Conservation (phyloP, 2,329 filamentous ascomycete genomes). For the Emericellopsis atlantica region DNA sequence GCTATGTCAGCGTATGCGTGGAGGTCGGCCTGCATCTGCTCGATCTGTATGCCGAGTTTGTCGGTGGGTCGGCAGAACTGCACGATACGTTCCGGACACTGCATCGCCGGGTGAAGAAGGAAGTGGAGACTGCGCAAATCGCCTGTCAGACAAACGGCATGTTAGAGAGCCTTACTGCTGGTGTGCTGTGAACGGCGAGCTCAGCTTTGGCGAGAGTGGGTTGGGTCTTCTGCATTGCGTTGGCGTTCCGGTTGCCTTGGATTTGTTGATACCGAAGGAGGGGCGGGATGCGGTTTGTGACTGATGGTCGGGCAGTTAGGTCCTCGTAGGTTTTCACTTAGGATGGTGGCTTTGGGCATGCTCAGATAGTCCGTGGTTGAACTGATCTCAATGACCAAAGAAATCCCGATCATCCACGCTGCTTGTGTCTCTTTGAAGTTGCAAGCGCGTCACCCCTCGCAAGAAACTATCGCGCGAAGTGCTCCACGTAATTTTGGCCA, state of each 20-base stretch:
- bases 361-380: no score
- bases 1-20: slow-evolving; percentile 67
- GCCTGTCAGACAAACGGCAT: slow-evolving; percentile 77
- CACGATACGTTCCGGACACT: slow-evolving; percentile 57
- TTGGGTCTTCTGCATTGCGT: slow-evolving; percentile 6
- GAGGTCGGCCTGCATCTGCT: slow-evolving; percentile 74
- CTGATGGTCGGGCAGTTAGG: no score
- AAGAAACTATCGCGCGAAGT: no score
- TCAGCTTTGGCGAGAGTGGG: neutral
- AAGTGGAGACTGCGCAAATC: slow-evolving; percentile 73
- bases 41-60: slow-evolving; percentile 75
- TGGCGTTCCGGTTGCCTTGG: slow-evolving; percentile 4
- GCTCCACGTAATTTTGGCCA: no score
- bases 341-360: no score
- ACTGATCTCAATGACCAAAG: no score
- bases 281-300: no score
- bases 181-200: slow-evolving; percentile 9
- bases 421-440: no score
- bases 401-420: no score
- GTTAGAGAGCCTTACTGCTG: slow-evolving; percentile 55
- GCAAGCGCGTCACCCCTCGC: no score
- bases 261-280: no score
- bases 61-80: slow-evolving; percentile 61
- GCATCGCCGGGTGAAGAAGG: slow-evolving; percentile 56
- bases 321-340: no score